phyloP scores from a whole-genome alignment of 192 early-diverging fungal species.

The Haplosporangium gracile region DNA sequence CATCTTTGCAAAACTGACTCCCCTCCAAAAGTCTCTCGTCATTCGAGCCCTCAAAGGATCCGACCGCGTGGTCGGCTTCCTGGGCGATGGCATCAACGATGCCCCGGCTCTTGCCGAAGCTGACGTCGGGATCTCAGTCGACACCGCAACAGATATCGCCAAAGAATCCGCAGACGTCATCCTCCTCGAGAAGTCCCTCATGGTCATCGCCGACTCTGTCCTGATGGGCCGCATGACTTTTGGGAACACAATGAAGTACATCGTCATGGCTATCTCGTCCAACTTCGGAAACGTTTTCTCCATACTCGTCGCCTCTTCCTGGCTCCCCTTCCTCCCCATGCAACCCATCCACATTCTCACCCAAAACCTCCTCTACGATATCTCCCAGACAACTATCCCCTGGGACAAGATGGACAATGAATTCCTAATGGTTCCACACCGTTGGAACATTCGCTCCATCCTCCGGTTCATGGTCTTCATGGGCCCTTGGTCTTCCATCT shows the following conservation, averaged over 20 bases:
- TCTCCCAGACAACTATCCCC: conserved; percentile 63
- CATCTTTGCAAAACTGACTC: conserved; percentile 68
- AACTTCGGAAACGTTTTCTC: conserved; percentile 72
- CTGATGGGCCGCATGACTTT: conserved; percentile 60
- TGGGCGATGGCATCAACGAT: conserved; percentile 71
- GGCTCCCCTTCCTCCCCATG: conserved; percentile 70
- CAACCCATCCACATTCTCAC: conserved; percentile 57
- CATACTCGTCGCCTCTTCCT: conserved; percentile 60
- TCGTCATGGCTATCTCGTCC: conserved; percentile 67
- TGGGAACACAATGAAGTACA: conserved; percentile 69
- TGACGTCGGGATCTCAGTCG: conserved; percentile 67
- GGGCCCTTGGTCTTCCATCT: conserved; percentile 62
- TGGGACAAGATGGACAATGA: conserved; percentile 66
- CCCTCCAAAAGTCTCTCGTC: conserved; percentile 59
- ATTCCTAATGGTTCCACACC: conserved; percentile 57
- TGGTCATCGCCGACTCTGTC: conserved; percentile 55
- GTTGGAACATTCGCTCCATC: conserved; percentile 59
- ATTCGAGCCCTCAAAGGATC: conserved; percentile 57
- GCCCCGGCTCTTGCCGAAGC: conserved; percentile 62
- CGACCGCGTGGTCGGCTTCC: conserved; percentile 60
- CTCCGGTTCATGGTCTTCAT: conserved; percentile 64
- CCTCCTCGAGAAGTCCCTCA: conserved; percentile 63
- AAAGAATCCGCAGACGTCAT: conserved; percentile 68
- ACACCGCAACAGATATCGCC: conserved; percentile 65
- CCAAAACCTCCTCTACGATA: conserved; percentile 65